A percentile compares a stretch with the other conserved stretches of the same genome.
phyloP scores from a whole-genome alignment of 2,329 filamentous ascomycete species.

The Penicillium sp. region DNA sequence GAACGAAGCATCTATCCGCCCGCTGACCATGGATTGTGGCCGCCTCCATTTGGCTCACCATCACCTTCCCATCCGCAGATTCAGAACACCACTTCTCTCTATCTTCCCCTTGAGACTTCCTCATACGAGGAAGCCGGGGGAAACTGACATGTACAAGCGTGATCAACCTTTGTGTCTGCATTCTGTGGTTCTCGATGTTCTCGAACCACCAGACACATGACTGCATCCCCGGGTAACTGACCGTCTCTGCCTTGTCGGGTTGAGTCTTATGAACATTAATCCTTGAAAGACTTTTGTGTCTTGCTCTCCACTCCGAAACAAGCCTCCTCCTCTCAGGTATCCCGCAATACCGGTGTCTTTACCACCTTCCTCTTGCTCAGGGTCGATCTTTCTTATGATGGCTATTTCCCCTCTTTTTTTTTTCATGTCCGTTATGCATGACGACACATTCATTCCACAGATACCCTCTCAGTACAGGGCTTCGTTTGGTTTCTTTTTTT shows the following conservation, averaged over 20 bases:
- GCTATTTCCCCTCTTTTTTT: not conserved
- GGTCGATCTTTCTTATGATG: not conserved
- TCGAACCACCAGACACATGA: not conserved
- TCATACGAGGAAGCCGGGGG: too few species aligned
- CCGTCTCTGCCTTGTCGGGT: not conserved
- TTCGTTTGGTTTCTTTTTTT: constrained; percentile 20
- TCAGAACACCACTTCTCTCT: not conserved
- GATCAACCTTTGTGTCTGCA: not conserved
- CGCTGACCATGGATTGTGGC: not conserved
- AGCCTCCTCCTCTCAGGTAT: not conserved
- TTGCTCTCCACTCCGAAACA: not conserved
- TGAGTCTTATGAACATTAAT: not conserved
- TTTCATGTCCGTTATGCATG: constrained; percentile 16
- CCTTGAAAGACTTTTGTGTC: not conserved
- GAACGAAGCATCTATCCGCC: not conserved
- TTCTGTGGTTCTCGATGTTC: not conserved
- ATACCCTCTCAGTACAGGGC: constrained; percentile 14
- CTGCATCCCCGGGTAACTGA: not conserved
- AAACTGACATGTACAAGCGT: constrained; percentile 4
- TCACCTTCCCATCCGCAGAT: not conserved
- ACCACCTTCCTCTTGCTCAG: not conserved
- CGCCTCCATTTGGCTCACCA: not conserved
- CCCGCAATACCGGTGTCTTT: not conserved
- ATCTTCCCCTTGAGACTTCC: not conserved
- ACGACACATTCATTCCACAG: constrained; percentile 23